Evolutionary conservation across 257 asterid species (phyloP), one percentile per base, ranked within the genome.

Genomic region (Salvia splendens): DNA sequence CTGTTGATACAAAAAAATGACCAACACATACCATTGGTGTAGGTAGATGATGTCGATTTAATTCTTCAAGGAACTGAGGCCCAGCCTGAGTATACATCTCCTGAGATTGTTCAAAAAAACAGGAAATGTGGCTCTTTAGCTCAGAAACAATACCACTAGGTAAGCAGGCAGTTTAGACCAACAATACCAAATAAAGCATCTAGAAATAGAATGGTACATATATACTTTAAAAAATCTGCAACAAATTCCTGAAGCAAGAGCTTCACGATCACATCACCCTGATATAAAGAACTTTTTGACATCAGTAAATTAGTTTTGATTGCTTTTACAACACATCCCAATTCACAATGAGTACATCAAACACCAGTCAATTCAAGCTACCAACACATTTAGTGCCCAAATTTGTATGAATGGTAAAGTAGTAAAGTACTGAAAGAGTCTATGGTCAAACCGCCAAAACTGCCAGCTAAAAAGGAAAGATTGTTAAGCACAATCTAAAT

Each of bases 71-170:
- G 65, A 94, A 91, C 75, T 94, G 98, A 68, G 96, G 82, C 74
- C 96, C 99, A 67, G 83, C 91, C 72, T 87, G 96, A 64, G 88
- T 73, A 77, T 84, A 91, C 99, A 94, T 91, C 83, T 88, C 97
- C 99, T 94, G 88, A 53, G 36, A 68, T 55, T 28, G 52, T 33
- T n/a, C 45, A 61, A 54, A 65, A 30, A 38, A 5, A 67, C 64
- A 60, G 68, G 30, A 42, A 33, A 59, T 28, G 42, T 42, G 30
- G 60, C 41, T 53, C 60, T 64, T 51, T 36, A 68, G 16, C 12
- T 45, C 67, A 11, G 59, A 24, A 24, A 24, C 30, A 24, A n/a
- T 60, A 64, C 59, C 63, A 41, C 30, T 24, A 24, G 30, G 30
- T 24, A 24, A 24, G 30, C 30, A 24, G 30, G 2, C 2, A 55